Percentiles rank a stretch among this genome's conserved stretches.
phyloP scores from a whole-genome alignment of 331 rosid genomes.

The Saraca asoca region DNA sequence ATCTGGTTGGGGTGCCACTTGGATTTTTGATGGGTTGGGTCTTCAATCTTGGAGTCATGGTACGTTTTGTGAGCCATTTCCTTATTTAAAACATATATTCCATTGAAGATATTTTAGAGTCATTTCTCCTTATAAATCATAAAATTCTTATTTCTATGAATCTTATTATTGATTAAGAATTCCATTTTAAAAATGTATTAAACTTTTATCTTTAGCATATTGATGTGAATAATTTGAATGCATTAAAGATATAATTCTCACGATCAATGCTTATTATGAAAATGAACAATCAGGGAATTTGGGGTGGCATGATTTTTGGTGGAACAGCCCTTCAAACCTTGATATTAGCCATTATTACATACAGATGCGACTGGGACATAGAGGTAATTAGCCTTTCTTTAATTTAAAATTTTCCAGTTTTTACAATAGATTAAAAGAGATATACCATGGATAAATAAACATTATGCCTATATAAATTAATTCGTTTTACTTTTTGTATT shows the following conservation, averaged over 20 bases:
- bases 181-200: no score
- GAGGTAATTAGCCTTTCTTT: constrained; percentile 43
- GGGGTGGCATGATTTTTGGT: constrained; percentile 86
- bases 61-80: neutral
- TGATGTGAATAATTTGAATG: no score
- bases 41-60: constrained; percentile 70
- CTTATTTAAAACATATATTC: no score
- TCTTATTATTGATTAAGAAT: no score
- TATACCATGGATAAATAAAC: no score
- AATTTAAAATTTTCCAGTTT: neutral
- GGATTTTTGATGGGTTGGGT: constrained; percentile 73
- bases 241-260: neutral
- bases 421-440: no score
- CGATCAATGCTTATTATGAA: neutral
- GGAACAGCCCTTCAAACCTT: constrained; percentile 76
- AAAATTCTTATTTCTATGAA: no score
- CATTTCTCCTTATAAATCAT: no score
- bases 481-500: no score
- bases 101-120: neutral
- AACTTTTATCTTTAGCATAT: no score
- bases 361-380: constrained; percentile 66
- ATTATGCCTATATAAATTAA: no score
- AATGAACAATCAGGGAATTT: constrained; percentile 56
- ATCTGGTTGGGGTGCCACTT: constrained; percentile 71
- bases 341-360: constrained; percentile 51